Percentiles rank a stretch among this genome's conserved stretches.
phyloP scores from a whole-genome alignment of 2,329 filamentous ascomycete genomes.

The Lasiodiplodia theobromae region DNA sequence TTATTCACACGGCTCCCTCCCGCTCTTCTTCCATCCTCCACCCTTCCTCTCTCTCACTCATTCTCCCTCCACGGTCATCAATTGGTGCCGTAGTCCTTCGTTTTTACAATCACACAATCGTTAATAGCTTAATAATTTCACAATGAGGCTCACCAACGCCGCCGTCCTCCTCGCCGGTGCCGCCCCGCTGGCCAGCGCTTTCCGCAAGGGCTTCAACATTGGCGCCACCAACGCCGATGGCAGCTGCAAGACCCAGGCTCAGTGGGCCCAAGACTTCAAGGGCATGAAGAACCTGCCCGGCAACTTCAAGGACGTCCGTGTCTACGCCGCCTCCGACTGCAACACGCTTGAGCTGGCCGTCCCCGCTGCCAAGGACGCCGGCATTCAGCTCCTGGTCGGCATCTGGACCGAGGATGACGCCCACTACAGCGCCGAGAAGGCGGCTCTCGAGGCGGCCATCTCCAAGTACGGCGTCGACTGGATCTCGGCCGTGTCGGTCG shows the following conservation, averaged over 20 bases:
- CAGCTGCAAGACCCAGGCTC: constrained; percentile 37
- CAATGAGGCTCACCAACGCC: constrained; percentile 29
- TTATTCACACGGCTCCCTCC: constrained; percentile 20
- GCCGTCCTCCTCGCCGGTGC: constrained; percentile 31
- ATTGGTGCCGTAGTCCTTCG: constrained; percentile 27
- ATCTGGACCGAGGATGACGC: constrained; percentile 43
- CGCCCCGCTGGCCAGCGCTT: constrained; percentile 42
- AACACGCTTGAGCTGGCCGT: constrained; percentile 38
- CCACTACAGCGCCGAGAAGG: constrained; percentile 45
- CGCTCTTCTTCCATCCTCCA: constrained; percentile 11
- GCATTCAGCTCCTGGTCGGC: constrained; percentile 47
- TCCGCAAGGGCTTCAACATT: constrained; percentile 43
- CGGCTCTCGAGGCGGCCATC: constrained; percentile 42
- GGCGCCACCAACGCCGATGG: constrained; percentile 39
- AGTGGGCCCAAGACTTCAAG: constrained; percentile 41
- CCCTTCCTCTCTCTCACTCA: constrained; percentile 11
- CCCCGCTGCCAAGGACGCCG: constrained; percentile 44
- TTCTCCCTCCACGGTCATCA: constrained; percentile 8
- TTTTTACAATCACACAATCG: constrained; percentile 14
- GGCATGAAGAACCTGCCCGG: constrained; percentile 38
- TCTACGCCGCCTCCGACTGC: constrained; percentile 41
- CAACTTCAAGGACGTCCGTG: constrained; percentile 37
- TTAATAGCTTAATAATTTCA: constrained; percentile 23
- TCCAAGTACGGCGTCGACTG: constrained; percentile 44
- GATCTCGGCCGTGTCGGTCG: constrained; percentile 46